These are phyloP conservation scores for Alternaria arbusti DNA, from an alignment of 2,329 filamentous ascomycete genomes.

Conservation along the genomic window DNA sequence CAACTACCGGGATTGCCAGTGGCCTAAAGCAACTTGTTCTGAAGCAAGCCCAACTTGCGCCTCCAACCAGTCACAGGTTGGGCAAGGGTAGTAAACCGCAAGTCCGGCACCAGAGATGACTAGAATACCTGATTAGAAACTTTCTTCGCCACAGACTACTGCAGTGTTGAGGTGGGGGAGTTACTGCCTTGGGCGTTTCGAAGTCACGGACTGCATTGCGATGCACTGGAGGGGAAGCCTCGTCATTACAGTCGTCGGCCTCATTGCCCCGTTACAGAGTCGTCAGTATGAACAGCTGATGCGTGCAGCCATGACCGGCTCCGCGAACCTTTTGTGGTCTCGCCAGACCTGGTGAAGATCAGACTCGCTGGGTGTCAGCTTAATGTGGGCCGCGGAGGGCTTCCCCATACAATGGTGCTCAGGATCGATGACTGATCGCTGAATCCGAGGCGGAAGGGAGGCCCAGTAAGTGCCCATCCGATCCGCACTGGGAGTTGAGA, in stretches of 20 bases:
- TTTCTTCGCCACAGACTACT: constrained; percentile 2
- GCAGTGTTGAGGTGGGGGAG: constrained; percentile 1
- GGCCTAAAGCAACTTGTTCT: not conserved
- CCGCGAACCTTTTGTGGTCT: not conserved
- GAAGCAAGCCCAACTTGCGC: not conserved
- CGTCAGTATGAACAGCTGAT: not conserved
- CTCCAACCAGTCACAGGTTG: constrained; percentile 3
- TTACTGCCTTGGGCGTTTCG: not conserved
- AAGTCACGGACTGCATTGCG: not conserved
- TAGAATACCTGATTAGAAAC: not conserved
- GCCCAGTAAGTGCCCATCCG: not conserved
- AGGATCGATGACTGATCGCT: not conserved
- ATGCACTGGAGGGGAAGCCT: not conserved
- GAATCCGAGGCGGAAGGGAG: not conserved
- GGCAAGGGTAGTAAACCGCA: not conserved
- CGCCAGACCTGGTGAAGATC: not conserved
- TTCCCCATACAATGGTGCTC: not conserved
- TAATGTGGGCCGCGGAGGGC: not conserved
- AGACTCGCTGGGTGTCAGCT: not conserved
- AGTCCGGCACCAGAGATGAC: not conserved
- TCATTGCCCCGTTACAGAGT: not conserved
- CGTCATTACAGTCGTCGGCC: not conserved
- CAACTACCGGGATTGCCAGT: not conserved
- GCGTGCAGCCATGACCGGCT: not conserved
- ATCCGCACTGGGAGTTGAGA: not conserved